These are phyloP conservation scores for Mimosa pudica DNA, from an alignment of 306 rosid species.

Conservation along the genomic window DNA sequence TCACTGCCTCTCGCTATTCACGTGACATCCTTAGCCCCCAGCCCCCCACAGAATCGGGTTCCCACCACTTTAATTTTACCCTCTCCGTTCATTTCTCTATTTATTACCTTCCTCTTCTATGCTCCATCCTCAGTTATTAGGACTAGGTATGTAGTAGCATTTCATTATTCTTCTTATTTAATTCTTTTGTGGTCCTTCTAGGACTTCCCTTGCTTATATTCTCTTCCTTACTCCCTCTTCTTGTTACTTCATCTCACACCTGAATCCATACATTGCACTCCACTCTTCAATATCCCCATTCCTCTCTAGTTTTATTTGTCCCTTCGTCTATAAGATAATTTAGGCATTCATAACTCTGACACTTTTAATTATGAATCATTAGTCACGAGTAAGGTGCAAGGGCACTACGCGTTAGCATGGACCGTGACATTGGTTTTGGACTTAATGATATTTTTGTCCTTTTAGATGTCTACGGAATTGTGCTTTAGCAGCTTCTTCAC, in stretches of 20 bases:
- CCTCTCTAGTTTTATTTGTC: slow-evolving; percentile 13
- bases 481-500: neutral
- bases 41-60: slow-evolving; percentile 26
- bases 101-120: neutral
- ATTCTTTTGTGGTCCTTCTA: neutral
- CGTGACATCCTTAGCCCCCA: slow-evolving; percentile 34
- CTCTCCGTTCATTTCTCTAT: slow-evolving; percentile 7
- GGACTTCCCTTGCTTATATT: neutral
- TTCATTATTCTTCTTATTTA: slow-evolving; percentile 4
- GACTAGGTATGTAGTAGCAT: neutral
- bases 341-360: neutral
- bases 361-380: slow-evolving; percentile 9
- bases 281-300: neutral
- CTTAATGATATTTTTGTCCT: slow-evolving; percentile 10
- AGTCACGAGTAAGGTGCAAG: slow-evolving; percentile 9
- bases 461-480: neutral
- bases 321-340: slow-evolving; percentile 28
- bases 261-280: neutral
- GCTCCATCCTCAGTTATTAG: neutral
- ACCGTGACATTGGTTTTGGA: slow-evolving; percentile 7
- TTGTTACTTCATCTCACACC: neutral
- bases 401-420: neutral
- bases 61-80: slow-evolving; percentile 42
- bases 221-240: neutral
- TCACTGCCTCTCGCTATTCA: slow-evolving; percentile 37